Percentiles rank a stretch among this genome's conserved stretches.
phyloP scores from a whole-genome alignment of 2,329 filamentous ascomycete species.

The Thermomyces lanuginosus region DNA sequence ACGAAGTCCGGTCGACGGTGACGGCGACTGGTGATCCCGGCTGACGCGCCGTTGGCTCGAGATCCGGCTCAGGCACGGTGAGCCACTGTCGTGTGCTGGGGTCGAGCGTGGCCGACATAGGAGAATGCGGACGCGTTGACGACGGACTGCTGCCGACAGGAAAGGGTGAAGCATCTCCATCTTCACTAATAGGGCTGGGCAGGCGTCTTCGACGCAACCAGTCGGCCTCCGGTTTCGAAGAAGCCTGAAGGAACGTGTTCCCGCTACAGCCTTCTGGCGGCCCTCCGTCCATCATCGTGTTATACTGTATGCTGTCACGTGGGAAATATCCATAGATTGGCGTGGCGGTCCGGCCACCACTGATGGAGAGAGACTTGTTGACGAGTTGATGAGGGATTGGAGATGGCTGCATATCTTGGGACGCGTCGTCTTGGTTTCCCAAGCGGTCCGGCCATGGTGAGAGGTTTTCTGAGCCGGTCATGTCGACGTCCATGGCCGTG shows the following conservation, averaged over 20 bases:
- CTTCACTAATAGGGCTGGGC: conserved; percentile 27
- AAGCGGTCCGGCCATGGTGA: conserved; percentile 11
- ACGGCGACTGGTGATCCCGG: too few relatives aligned
- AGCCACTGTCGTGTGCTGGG: too few relatives aligned
- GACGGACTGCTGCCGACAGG: too few relatives aligned
- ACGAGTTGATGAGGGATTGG: conserved; percentile 16
- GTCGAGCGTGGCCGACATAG: too few relatives aligned
- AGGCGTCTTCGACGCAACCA: conserved; percentile 15
- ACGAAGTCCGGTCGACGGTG: too few relatives aligned
- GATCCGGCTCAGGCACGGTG: too few relatives aligned
- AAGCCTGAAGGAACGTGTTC: too few relatives aligned
- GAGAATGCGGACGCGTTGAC: too few relatives aligned
- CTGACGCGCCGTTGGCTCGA: too few relatives aligned
- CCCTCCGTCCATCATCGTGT: conserved; percentile 8
- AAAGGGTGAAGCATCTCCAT: conserved; percentile 10
- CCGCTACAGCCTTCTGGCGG: too few relatives aligned
- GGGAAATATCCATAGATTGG: conserved; percentile 17
- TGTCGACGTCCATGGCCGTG: conserved; percentile 17
- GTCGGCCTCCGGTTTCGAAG: conserved; percentile 8
- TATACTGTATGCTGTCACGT: conserved; percentile 9
- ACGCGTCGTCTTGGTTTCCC: conserved; percentile 6
- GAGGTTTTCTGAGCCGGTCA: conserved; percentile 10
- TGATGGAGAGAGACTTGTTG: conserved; percentile 17
- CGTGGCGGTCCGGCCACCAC: conserved; percentile 14
- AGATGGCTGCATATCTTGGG: conserved; percentile 11